Percentiles rank a stretch among this genome's conserved stretches.
These are phyloP conservation scores for Fusarium equiseti DNA, from an alignment of 2,329 filamentous ascomycete species.

Conservation along the genomic window DNA sequence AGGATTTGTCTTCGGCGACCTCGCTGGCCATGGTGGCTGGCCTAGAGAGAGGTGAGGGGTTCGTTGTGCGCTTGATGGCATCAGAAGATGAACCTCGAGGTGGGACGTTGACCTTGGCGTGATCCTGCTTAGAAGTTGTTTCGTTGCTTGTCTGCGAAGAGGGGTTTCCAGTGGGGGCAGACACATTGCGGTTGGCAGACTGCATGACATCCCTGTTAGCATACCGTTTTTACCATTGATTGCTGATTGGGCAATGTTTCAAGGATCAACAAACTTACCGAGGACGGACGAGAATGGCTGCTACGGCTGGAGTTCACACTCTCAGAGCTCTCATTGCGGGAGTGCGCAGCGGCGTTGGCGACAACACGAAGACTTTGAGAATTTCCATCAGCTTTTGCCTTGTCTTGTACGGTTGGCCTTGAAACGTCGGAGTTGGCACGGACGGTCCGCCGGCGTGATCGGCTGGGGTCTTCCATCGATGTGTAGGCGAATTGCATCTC, in stretches of 20 bases:
- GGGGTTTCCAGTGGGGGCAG: slow-evolving; percentile 66
- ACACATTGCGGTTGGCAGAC: slow-evolving; percentile 70
- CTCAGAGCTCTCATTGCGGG: slow-evolving; percentile 71
- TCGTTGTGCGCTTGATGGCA: slow-evolving; percentile 72
- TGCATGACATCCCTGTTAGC: slow-evolving; percentile 64
- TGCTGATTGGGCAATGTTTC: slow-evolving; percentile 60
- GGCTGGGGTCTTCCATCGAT: slow-evolving; percentile 75
- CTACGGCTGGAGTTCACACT: slow-evolving; percentile 71
- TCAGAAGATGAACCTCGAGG: slow-evolving; percentile 74
- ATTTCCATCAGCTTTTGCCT: slow-evolving; percentile 53
- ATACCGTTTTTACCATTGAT: slow-evolving; percentile 51
- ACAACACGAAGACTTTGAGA: slow-evolving; percentile 57
- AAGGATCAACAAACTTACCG: slow-evolving; percentile 66
- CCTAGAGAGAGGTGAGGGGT: slow-evolving; percentile 80
- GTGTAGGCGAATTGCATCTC: slow-evolving; percentile 74
- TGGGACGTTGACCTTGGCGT: slow-evolving; percentile 69
- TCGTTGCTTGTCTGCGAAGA: slow-evolving; percentile 63
- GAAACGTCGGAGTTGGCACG: slow-evolving; percentile 63
- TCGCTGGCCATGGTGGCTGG: slow-evolving; percentile 73
- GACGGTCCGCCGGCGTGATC: slow-evolving; percentile 86
- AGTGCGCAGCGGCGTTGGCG: slow-evolving; percentile 47
- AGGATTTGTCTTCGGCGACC: slow-evolving; percentile 58
- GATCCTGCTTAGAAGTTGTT: slow-evolving; percentile 63
- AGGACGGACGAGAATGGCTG: slow-evolving; percentile 70
- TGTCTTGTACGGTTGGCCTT: slow-evolving; percentile 38